Evolutionary conservation across 106 monocot species (phyloP).

Genomic region (Acorus calamus): DNA sequence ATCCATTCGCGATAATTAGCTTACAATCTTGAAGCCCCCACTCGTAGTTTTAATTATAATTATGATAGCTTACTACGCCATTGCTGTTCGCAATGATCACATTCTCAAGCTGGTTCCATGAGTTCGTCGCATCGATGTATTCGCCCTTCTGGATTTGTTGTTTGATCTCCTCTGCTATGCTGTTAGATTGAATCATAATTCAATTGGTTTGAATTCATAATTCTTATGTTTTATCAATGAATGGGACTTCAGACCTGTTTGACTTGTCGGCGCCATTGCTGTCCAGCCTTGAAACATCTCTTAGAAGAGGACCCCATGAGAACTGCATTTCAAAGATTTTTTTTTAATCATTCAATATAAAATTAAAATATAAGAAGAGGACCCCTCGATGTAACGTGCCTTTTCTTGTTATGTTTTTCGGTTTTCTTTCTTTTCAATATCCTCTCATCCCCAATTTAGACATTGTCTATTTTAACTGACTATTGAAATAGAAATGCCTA

Average conservation of each 20-base stretch:
- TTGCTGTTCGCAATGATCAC: slow-evolving; percentile 32
- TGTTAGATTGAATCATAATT: slow-evolving; percentile 5
- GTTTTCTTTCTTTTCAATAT: no score
- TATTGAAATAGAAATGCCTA: no score
- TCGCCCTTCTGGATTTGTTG: slow-evolving; percentile 35
- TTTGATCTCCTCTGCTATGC: slow-evolving; percentile 57
- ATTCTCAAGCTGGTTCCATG: slow-evolving; percentile 53
- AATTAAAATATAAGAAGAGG: no score
- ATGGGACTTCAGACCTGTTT: slow-evolving; percentile 18
- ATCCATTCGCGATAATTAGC: background rate
- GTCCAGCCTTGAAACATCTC: slow-evolving; percentile 31
- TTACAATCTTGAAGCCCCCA: no score
- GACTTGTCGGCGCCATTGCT: slow-evolving; percentile 13
- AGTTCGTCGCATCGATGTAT: slow-evolving; percentile 42
- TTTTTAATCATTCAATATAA: no score
- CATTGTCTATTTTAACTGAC: no score
- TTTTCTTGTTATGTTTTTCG: no score
- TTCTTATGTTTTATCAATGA: background rate
- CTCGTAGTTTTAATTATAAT: background rate
- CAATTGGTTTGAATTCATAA: background rate
- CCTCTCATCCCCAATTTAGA: no score
- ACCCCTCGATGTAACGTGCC: no score
- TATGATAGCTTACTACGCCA: slow-evolving; percentile 27
- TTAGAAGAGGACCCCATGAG: slow-evolving; percentile 40
- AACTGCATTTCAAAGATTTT: slow-evolving; percentile 10